Conservation (phyloP, 257 asterid genomes). For the Ligustrum vulgare region DNA sequence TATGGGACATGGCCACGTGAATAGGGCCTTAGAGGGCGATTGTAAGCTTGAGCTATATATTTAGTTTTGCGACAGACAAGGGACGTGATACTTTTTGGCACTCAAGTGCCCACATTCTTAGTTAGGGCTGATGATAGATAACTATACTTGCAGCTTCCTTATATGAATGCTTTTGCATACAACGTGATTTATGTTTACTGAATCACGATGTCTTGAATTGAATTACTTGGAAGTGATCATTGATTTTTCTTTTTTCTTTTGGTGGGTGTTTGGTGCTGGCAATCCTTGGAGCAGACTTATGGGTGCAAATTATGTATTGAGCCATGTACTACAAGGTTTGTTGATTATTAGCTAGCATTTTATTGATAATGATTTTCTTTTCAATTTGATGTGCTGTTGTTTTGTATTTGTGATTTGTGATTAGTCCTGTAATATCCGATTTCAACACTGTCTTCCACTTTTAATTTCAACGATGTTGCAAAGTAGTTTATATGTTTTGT, state of each 20-base stretch:
- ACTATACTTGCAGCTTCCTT: neutral
- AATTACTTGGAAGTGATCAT: neutral
- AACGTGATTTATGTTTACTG: constrained; percentile 1
- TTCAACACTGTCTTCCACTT: too few species aligned
- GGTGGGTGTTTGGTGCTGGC: neutral
- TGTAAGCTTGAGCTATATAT: constrained; percentile 79
- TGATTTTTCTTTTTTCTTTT: neutral
- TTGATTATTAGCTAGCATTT: neutral
- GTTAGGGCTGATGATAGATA: constrained; percentile 54
- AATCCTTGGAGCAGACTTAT: constrained; percentile 89
- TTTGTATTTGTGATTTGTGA: neutral
- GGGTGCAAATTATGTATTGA: constrained; percentile 90
- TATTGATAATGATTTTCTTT: neutral
- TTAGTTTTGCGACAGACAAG: constrained; percentile 76
- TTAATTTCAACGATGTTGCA: neutral
- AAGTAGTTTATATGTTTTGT: neutral
- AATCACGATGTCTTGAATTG: neutral
- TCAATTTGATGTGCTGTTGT: neutral
- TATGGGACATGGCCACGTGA: constrained; percentile 98
- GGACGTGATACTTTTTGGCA: constrained; percentile 99
- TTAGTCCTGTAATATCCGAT: neutral
- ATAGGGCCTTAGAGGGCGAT: constrained; percentile 84
- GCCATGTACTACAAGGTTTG: constrained; percentile 68
- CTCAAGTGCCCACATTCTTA: constrained; percentile 97
- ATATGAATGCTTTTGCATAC: neutral